These are phyloP conservation scores for Diaporthe longicolla DNA, from an alignment of 2,329 filamentous ascomycete species.

Conservation along the genomic window DNA sequence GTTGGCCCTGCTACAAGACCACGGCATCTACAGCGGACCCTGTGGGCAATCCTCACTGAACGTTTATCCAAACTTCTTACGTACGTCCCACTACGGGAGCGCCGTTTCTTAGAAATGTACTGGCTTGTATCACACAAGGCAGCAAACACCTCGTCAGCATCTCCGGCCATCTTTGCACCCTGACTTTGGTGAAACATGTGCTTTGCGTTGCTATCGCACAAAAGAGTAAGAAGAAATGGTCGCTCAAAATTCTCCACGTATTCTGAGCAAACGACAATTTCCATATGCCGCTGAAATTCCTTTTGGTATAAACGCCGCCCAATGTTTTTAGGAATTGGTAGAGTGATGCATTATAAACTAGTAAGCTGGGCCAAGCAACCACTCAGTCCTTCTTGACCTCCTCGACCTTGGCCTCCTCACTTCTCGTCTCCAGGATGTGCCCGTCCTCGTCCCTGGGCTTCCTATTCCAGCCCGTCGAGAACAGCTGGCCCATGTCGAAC, in stretches of 20 bases:
- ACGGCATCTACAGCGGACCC: too few relatives aligned
- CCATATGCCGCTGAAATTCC: background rate
- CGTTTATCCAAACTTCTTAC: too few relatives aligned
- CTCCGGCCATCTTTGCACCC: background rate
- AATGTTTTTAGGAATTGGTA: constrained; percentile 1
- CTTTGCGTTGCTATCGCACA: background rate
- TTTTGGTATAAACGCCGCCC: constrained; percentile 32
- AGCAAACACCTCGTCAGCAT: background rate
- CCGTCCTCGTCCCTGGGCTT: constrained; percentile 70
- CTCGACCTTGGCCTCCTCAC: background rate
- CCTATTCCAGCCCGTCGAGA: constrained; percentile 85
- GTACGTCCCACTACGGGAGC: too few relatives aligned
- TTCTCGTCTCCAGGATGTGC: constrained; percentile 50
- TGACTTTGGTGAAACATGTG: background rate
- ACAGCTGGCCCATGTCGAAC: constrained; percentile 84
- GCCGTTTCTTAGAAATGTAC: too few relatives aligned
- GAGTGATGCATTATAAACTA: constrained; percentile 8
- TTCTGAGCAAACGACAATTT: background rate
- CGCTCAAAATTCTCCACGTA: background rate
- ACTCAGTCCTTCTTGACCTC: constrained; percentile 12
- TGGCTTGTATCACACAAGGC: too few relatives aligned
- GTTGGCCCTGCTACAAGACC: background rate
- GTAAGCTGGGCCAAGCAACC: constrained; percentile 1
- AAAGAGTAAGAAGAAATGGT: too few relatives aligned
- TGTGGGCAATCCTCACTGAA: too few relatives aligned